These are phyloP conservation scores for Trapa bicornis DNA, from an alignment of 345 rosid species.

Conservation along the genomic window DNA sequence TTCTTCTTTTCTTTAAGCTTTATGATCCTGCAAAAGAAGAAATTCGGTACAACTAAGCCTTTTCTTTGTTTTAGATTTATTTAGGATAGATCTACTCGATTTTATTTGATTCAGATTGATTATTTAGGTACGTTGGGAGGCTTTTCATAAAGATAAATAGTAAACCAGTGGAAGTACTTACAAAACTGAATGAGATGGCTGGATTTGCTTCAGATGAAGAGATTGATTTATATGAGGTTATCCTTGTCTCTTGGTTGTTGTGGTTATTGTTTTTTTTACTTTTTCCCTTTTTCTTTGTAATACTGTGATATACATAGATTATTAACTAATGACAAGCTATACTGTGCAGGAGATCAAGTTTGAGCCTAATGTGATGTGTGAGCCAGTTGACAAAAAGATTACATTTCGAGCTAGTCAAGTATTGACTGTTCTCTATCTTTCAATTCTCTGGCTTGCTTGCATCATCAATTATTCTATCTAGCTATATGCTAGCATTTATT, in stretches of 20 bases:
- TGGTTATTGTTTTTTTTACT: background rate
- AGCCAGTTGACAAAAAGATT: slow-evolving; percentile 54
- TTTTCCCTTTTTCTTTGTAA: background rate
- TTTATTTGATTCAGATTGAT: slow-evolving; percentile 10
- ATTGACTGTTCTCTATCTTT: background rate
- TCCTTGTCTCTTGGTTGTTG: background rate
- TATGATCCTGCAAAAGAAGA: slow-evolving; percentile 71
- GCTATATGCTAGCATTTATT: too few relatives aligned
- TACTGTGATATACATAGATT: background rate
- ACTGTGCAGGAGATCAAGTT: slow-evolving; percentile 76
- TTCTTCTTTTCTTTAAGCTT: slow-evolving; percentile 82
- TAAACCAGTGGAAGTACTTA: slow-evolving; percentile 62
- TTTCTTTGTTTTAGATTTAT: slow-evolving; percentile 1
- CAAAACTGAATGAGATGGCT: slow-evolving; percentile 75
- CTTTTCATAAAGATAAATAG: slow-evolving; percentile 68
- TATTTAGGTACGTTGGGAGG: slow-evolving; percentile 63
- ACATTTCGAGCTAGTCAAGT: slow-evolving; percentile 76
- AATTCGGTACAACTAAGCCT: slow-evolving; percentile 37
- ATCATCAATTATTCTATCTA: background rate
- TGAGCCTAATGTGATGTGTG: slow-evolving; percentile 87
- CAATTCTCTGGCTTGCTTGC: background rate
- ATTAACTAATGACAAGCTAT: slow-evolving; percentile 4
- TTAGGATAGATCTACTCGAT: background rate
- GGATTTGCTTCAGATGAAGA: slow-evolving; percentile 80
- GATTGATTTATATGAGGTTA: slow-evolving; percentile 83